Evolutionary conservation across 2,329 filamentous ascomycete genomes (phyloP).

Genomic region (Trichoderma koningiopsis): DNA sequence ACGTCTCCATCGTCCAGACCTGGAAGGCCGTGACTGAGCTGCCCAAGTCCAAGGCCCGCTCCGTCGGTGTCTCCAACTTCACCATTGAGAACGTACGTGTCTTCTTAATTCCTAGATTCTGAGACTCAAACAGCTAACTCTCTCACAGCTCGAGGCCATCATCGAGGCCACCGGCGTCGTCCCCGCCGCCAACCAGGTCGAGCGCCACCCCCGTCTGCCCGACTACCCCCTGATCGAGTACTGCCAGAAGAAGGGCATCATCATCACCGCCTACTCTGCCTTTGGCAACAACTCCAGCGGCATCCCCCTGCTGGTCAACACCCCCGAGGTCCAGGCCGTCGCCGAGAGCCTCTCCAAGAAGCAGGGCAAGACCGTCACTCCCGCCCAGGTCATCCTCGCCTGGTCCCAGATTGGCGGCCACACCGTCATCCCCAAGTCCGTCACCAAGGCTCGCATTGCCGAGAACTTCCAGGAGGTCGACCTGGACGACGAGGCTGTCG

Average conservation of each 20-base stretch:
- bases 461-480: constrained; percentile 71
- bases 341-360: constrained; percentile 49
- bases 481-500: constrained; percentile 59
- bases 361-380: constrained; percentile 44
- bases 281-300: constrained; percentile 51
- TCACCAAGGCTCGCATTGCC: constrained; percentile 67
- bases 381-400: constrained; percentile 55
- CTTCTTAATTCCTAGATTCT: neutral
- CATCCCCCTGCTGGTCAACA: constrained; percentile 58
- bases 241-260: constrained; percentile 63
- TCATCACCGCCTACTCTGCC: constrained; percentile 66
- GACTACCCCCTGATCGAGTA: constrained; percentile 60
- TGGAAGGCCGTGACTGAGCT: constrained; percentile 59
- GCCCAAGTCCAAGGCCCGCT: constrained; percentile 61
- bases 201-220: constrained; percentile 67
- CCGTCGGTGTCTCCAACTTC: constrained; percentile 76
- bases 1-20: constrained; percentile 46
- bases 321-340: constrained; percentile 57
- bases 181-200: constrained; percentile 68
- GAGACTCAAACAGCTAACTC: neutral
- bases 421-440: constrained; percentile 75
- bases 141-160: constrained; percentile 52
- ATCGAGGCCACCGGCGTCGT: constrained; percentile 59
- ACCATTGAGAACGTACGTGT: constrained; percentile 53
- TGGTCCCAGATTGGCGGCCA: constrained; percentile 63